Evolutionary conservation across 2,329 filamentous ascomycete genomes (phyloP).

Genomic region (Aspergillus neotritici): DNA sequence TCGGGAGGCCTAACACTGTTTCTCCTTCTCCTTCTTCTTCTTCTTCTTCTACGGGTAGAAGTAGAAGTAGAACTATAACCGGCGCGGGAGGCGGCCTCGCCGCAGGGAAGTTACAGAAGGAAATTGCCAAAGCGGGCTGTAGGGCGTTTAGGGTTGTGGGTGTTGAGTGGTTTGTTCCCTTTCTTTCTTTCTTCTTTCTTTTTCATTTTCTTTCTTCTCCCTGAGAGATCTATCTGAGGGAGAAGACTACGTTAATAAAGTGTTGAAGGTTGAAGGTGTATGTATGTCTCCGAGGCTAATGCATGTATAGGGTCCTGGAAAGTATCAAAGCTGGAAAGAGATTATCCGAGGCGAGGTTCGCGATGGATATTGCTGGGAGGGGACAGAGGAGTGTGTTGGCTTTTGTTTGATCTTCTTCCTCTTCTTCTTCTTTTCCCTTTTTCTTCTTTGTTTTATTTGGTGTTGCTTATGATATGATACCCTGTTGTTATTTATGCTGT

Average conservation of each 20-base stretch:
- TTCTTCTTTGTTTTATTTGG: conserved; percentile 1
- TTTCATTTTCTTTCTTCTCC: not conserved
- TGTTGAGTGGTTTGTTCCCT: conserved; percentile 64
- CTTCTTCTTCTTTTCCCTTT: conserved; percentile 2
- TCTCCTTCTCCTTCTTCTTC: too few species aligned
- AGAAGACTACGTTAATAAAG: too few species aligned
- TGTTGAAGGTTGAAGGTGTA: conserved; percentile 1
- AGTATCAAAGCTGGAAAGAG: conserved; percentile 71
- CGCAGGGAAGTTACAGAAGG: conserved; percentile 71
- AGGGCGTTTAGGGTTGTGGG: conserved; percentile 71
- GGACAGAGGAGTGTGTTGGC: conserved; percentile 62
- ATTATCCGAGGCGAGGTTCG: conserved; percentile 68
- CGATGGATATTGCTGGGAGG: conserved; percentile 56
- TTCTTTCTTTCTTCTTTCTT: conserved; percentile 8
- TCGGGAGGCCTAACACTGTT: conserved; percentile 57
- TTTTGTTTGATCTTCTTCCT: conserved; percentile 18
- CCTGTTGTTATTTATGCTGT: not conserved
- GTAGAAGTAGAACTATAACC: conserved; percentile 19
- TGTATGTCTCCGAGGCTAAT: too few species aligned
- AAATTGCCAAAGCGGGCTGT: conserved; percentile 63
- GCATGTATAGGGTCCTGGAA: conserved; percentile 64
- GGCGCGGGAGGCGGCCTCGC: conserved; percentile 72
- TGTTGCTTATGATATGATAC: conserved; percentile 11
- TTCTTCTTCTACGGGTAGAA: too few species aligned
- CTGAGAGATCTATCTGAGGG: not conserved